Evolutionary conservation across 2,329 filamentous ascomycete species (phyloP), one percentile per base, ranked within the genome.

Genomic region (Simplicillium aogashimaense): DNA sequence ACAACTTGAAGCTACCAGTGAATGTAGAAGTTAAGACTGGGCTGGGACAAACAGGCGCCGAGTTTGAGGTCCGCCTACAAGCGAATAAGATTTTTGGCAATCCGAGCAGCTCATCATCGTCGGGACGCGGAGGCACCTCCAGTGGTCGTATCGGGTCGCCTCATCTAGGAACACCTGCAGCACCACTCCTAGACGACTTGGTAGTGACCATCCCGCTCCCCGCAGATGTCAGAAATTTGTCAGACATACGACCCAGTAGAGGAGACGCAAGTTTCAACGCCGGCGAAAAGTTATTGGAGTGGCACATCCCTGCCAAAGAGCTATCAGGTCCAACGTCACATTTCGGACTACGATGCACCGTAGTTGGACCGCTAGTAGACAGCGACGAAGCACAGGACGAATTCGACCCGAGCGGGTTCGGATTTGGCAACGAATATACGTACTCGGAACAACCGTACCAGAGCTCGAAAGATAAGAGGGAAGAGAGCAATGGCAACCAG

Each of bases 1-100:
- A 77, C 43, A 81, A 76, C 49, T 67, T 97, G 12, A 87, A 88
- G 54, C 65, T 97, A 5, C 92, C 92, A 0, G 83, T 92, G 3
- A 79, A 72, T 37, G 70, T 95, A 38, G 86, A 94, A 53, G 77
- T 97, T 36, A 83, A 81, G 51, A 90, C 88, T 2, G 79, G 81
- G 0, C 69, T 95, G 3, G 92, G 92, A 0, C 60, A 74, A 2
- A 67, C 66, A 1, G 88, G 86, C 2, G 76, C 82, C 6, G 92
- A 97, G 41, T 97, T 98, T 52, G 89, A 97, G 59, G 86, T 95
- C 36, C 75, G 85, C 38, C 60, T 95, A 17, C 76, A 79, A 43
- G 72, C 87, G 32, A 81, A 80, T 53, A 83, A 74, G 52, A 70
- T 81, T 20, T 81, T 86, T 45, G 59, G 64, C 18, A 59, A 61